A percentile compares a stretch with the other conserved stretches of the same genome.
Evolutionary conservation across 192 early-diverging fungal species (phyloP).

Genomic region (Entomortierella chlamydospora): DNA sequence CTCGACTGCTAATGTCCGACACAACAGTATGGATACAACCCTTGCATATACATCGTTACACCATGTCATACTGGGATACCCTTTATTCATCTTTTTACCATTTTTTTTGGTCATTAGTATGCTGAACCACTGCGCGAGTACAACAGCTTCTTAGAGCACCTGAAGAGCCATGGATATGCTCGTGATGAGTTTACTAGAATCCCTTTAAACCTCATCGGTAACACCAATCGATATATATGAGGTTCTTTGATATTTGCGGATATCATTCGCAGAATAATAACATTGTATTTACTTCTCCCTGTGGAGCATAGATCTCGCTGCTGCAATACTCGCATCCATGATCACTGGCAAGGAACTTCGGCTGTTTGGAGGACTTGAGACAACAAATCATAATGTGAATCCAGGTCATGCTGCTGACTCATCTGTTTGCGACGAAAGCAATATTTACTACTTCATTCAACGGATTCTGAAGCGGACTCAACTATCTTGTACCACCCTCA

Average conservation of each 20-base stretch:
- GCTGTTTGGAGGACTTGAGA: slow-evolving; percentile 13
- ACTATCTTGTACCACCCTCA: slow-evolving; percentile 60
- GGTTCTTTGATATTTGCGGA: not conserved
- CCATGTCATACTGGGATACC: not conserved
- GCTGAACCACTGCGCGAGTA: slow-evolving; percentile 54
- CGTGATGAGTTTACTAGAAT: slow-evolving; percentile 56
- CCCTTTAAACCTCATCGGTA: slow-evolving; percentile 64
- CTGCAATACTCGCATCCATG: slow-evolving; percentile 58
- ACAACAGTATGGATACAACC: slow-evolving; percentile 24
- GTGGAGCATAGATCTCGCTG: slow-evolving; percentile 57
- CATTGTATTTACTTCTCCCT: not conserved
- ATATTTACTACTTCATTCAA: slow-evolving; percentile 61
- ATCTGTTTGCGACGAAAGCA: slow-evolving; percentile 16
- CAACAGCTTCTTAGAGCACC: slow-evolving; percentile 42
- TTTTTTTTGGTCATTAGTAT: slow-evolving; percentile 17
- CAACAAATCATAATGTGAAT: not conserved
- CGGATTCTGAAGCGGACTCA: slow-evolving; percentile 60
- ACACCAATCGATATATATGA: not conserved
- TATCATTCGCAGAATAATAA: too few species aligned
- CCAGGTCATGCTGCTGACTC: not conserved
- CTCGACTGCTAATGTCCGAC: slow-evolving; percentile 20
- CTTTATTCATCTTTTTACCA: not conserved
- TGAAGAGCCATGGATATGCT: slow-evolving; percentile 55
- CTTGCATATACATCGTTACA: not conserved
- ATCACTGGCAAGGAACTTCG: slow-evolving; percentile 54